phyloP scores from a whole-genome alignment of 371 early-diverging fungal species.

The Lichtheimia ramosa region DNA sequence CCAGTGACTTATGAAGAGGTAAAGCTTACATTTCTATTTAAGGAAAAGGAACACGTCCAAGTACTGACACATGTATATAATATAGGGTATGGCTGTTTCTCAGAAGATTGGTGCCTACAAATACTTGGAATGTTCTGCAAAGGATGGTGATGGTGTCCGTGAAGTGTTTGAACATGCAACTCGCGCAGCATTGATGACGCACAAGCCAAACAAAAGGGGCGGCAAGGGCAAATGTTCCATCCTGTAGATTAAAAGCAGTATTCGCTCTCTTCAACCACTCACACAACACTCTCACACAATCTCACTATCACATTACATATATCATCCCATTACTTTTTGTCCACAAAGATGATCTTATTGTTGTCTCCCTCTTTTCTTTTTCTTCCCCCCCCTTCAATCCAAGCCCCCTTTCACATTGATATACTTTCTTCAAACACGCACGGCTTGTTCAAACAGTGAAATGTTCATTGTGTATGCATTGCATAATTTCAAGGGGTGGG shows the following conservation, averaged over 20 bases:
- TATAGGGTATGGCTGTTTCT: constrained; percentile 72
- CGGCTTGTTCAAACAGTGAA: too few relatives aligned
- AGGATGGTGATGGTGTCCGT: constrained; percentile 86
- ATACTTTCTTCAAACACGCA: too few relatives aligned
- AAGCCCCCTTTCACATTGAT: too few relatives aligned
- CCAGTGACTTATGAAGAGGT: constrained; percentile 85
- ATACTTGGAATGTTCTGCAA: constrained; percentile 94
- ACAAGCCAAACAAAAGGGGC: constrained; percentile 24
- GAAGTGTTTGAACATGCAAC: constrained; percentile 95
- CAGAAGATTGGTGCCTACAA: constrained; percentile 85
- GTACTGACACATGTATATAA: background rate
- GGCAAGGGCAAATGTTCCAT: constrained; percentile 37
- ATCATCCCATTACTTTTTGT: constrained; percentile 1
- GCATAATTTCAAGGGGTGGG: too few relatives aligned
- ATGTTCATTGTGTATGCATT: too few relatives aligned
- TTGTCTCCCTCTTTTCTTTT: constrained; percentile 7
- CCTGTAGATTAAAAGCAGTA: constrained; percentile 42
- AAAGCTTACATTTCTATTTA: constrained; percentile 10
- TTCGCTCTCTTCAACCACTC: background rate
- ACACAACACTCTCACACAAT: constrained; percentile 1
- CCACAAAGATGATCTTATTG: constrained; percentile 3
- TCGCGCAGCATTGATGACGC: constrained; percentile 76
- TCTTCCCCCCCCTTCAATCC: background rate
- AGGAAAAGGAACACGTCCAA: background rate
- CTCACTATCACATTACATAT: constrained; percentile 5